Base-by-base conservation (phyloP, 2,329 filamentous ascomycete species). In the Alternaria longipes region DNA sequence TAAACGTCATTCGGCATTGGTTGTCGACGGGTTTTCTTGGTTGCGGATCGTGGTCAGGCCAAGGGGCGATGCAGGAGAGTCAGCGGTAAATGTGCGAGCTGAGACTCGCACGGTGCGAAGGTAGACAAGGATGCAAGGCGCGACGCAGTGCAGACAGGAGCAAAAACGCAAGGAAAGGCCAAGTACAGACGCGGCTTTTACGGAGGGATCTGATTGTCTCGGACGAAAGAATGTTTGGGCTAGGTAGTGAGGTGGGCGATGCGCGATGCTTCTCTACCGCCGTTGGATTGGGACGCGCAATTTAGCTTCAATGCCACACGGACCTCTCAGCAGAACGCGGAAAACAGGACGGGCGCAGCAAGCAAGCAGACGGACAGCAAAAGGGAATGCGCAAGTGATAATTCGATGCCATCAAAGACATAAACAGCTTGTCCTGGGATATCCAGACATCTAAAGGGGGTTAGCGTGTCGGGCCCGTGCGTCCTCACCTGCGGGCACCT, bases 221-320 rank as follows among this genome's bases (percentile, higher is more conserved):
- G 58, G 53, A 60, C 45, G 58, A 20, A 49, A 38, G 34, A 59
- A 54, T 47, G 45, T 44, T 38, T 55, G 56, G 30, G 44, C n/a
- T 55, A 26, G 24, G 24, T 26, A 51, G 44, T 59, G 40, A 47
- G 46, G 56, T 36, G 46, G 30, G 46, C 46, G 56, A 56, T 59
- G 52, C 52, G 53, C 46, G 53, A 56, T 60, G 57, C 45, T 55
- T 56, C 58, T 57, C 58, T 57, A 60, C 58, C 58, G 58, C 58
- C 58, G 58, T 40, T 60, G 46, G 51, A 60, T 44, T 56, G 53
- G 58, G 46, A 60, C 57, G 57, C 53, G 57, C 57, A 60, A 57
- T 59, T 57, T 60, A 57, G 58, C 54, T 60, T 60, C 58, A 46
- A 52, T 36, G 53, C 53, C 58, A 60, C 58, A 60, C 54, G 58